A percentile compares a stretch with the other conserved stretches of the same genome.
Conservation (phyloP, 129 eudicot species). For the Pulicaria dysenterica region DNA sequence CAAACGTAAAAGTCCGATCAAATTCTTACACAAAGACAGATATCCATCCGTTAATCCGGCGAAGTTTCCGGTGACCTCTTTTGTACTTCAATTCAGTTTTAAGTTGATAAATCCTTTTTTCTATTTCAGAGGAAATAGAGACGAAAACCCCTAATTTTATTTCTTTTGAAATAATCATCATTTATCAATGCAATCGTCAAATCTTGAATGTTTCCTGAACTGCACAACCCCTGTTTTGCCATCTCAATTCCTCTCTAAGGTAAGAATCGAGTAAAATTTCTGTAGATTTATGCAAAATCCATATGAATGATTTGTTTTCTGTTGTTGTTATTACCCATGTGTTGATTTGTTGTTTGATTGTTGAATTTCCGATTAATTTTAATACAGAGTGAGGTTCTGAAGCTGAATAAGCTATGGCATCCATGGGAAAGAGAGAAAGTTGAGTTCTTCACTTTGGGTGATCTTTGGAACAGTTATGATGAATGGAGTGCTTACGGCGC, state of each 20-base stretch:
- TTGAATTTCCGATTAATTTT: constrained; percentile 9
- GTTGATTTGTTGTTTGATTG: not conserved
- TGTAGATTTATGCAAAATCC: not conserved
- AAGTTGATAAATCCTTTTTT: too few relatives aligned
- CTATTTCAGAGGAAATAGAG: too few relatives aligned
- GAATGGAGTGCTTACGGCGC: constrained; percentile 99
- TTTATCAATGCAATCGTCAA: constrained; percentile 55
- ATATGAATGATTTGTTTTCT: too few relatives aligned
- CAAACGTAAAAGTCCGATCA: not conserved
- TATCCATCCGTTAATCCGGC: too few relatives aligned
- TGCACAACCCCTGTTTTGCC: constrained; percentile 69
- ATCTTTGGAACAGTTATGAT: constrained; percentile 88
- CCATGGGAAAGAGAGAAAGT: constrained; percentile 86
- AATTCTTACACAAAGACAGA: too few relatives aligned
- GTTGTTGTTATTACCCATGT: not conserved
- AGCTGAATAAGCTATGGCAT: constrained; percentile 80
- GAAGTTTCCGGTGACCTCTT: too few relatives aligned
- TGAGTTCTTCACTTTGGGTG: constrained; percentile 64
- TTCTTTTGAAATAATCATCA: constrained; percentile 15
- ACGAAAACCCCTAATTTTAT: not conserved
- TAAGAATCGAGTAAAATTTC: constrained; percentile 15
- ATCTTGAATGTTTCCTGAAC: constrained; percentile 65
- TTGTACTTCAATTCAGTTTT: too few relatives aligned
- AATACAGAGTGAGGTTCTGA: constrained; percentile 62
- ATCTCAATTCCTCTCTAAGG: constrained; percentile 81